Evolutionary conservation across 257 asterid genomes (phyloP).

Genomic region (Voacanga thouarsii): DNA sequence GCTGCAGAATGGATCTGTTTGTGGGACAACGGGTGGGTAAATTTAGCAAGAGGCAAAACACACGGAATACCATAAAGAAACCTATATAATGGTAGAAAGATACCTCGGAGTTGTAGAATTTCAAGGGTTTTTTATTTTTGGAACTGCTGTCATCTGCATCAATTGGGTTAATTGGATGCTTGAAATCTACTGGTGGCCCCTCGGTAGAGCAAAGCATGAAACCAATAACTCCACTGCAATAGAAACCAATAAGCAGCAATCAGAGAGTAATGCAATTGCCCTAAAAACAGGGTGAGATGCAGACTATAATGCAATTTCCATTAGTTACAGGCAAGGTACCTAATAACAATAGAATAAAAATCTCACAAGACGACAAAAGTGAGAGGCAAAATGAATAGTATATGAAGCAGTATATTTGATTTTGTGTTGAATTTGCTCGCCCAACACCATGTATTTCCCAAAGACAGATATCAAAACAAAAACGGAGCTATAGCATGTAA

Average conservation of each 20-base stretch:
- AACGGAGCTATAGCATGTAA: neutral
- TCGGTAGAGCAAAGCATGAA: conserved; percentile 87
- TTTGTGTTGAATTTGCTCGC: no score
- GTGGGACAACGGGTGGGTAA: neutral
- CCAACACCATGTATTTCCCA: no score
- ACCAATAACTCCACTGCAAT: conserved; percentile 74
- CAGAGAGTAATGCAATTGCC: neutral
- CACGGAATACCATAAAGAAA: neutral
- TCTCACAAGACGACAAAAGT: no score
- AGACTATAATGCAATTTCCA: neutral
- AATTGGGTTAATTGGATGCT: conserved; percentile 65
- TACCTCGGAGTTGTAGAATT: conserved; percentile 85
- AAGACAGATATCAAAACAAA: no score
- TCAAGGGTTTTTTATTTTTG: conserved; percentile 49
- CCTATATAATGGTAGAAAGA: neutral
- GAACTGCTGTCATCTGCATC: conserved; percentile 39
- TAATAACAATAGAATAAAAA: no score
- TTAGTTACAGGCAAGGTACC: neutral
- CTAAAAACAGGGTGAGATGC: neutral
- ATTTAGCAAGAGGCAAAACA: conserved; percentile 7
- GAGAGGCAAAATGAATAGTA: no score
- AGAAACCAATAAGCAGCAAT: conserved; percentile 1
- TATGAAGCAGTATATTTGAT: no score
- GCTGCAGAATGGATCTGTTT: conserved; percentile 87
- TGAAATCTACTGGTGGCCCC: conserved; percentile 73